A percentile compares a stretch with the other conserved stretches of the same genome.
Conservation (phyloP, 176 grass and related monocot genomes). For the Ananas comosus region DNA sequence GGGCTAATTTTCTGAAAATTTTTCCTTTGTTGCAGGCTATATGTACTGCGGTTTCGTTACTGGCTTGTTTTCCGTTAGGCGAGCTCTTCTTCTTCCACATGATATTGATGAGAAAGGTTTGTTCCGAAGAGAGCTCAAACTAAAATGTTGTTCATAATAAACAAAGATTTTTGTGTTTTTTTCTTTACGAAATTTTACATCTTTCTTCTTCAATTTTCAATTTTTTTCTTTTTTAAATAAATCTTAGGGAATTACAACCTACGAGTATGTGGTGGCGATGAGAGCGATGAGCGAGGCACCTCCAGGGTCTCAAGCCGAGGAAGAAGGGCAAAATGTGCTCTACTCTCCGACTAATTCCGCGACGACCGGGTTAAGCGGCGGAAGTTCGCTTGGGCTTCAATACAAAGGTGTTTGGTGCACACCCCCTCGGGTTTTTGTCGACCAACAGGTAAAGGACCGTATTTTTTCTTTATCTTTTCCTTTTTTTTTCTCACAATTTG, state of each 20-base stretch:
- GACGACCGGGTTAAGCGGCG: constrained; percentile 83
- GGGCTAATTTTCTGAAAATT: too few species aligned
- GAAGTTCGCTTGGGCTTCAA: constrained; percentile 82
- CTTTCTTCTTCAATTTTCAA: constrained; percentile 19
- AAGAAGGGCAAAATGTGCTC: constrained; percentile 71
- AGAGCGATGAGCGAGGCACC: constrained; percentile 88
- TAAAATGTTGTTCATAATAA: constrained; percentile 12
- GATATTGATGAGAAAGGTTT: constrained; percentile 95
- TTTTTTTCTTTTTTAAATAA: too few species aligned
- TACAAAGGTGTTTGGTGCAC: constrained; percentile 98
- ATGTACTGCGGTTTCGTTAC: constrained; percentile 74
- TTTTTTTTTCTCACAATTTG: not conserved
- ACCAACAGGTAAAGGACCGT: constrained; percentile 32
- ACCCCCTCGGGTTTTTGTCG: constrained; percentile 93
- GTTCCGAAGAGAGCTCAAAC: constrained; percentile 1
- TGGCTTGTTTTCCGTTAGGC: constrained; percentile 75
- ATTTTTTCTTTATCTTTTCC: not conserved
- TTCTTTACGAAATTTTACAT: constrained; percentile 4
- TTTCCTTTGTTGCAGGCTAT: constrained; percentile 52
- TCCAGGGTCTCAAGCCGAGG: constrained; percentile 49
- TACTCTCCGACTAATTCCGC: constrained; percentile 95
- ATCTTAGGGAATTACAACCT: constrained; percentile 83
- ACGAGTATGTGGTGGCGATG: constrained; percentile 99
- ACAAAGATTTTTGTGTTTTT: constrained; percentile 5
- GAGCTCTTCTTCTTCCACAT: constrained; percentile 99